Percentiles rank a stretch among this genome's conserved stretches.
These are phyloP conservation scores for Globisporangium acanthophoron DNA, from an alignment of 352 stramenopile genomes.

Conservation along the genomic window DNA sequence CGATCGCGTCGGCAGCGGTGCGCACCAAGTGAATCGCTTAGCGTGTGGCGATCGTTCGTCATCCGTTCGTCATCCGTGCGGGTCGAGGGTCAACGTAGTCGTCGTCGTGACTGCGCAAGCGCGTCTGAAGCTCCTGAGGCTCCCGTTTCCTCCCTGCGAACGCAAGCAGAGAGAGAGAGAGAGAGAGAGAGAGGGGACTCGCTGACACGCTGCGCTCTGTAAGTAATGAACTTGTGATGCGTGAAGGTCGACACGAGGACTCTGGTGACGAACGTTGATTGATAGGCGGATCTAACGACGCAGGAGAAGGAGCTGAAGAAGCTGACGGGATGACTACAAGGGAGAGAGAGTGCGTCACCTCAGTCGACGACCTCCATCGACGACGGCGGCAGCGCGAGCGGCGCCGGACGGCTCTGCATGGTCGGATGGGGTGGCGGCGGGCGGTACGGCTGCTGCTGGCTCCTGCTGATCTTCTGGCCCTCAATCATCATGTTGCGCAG, in stretches of 20 bases:
- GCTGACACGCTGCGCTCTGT: too few relatives aligned
- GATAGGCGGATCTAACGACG: neutral
- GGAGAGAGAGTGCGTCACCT: neutral
- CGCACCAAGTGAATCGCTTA: neutral
- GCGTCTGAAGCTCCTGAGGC: too few relatives aligned
- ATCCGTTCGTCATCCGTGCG: too few relatives aligned
- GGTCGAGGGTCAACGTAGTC: neutral
- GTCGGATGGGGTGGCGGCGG: slow-evolving; percentile 1
- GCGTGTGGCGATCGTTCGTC: neutral
- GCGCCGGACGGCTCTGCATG: slow-evolving; percentile 14
- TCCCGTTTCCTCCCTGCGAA: too few relatives aligned
- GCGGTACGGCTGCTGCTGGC: slow-evolving; percentile 7
- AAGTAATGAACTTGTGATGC: neutral
- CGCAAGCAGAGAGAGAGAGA: too few relatives aligned
- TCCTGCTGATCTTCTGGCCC: slow-evolving; percentile 67
- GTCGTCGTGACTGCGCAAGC: neutral
- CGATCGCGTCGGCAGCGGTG: slow-evolving; percentile 15
- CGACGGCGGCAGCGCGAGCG: slow-evolving; percentile 22
- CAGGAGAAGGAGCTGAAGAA: neutral
- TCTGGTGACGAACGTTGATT: neutral
- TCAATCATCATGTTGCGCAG: slow-evolving; percentile 70
- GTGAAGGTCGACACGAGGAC: neutral
- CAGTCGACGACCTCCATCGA: slow-evolving; percentile 3
- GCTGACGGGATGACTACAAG: neutral
- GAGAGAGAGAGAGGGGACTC: too few relatives aligned